phyloP scores from a whole-genome alignment of 2,329 filamentous ascomycete species.

The Tolypocladium album region DNA sequence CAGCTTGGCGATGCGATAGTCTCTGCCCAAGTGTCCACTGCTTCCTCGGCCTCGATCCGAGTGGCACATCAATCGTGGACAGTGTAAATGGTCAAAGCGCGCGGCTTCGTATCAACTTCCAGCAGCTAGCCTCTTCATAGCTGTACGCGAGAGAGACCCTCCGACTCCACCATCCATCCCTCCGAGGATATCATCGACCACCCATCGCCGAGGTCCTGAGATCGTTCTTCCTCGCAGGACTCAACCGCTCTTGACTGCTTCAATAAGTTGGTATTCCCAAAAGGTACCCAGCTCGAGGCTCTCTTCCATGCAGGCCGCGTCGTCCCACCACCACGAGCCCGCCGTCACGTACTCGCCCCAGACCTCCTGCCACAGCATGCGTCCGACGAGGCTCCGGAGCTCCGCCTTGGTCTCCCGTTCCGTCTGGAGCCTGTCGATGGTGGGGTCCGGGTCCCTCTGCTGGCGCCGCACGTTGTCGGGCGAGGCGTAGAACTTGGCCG shows the following conservation, averaged over 20 bases:
- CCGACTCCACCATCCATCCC: background rate
- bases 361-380: constrained; percentile 49
- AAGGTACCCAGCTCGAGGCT: constrained; percentile 41
- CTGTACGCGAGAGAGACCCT: background rate
- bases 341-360: constrained; percentile 44
- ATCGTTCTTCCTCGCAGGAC: background rate
- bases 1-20: background rate
- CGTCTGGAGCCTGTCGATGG: constrained; percentile 7
- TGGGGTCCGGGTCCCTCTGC: constrained; percentile 11
- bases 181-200: background rate
- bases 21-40: background rate
- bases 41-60: background rate
- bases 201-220: background rate
- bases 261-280: constrained; percentile 49
- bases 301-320: constrained; percentile 41
- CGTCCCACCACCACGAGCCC: constrained; percentile 52
- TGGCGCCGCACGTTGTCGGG: constrained; percentile 15
- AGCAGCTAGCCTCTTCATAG: background rate
- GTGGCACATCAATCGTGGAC: background rate
- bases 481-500: constrained; percentile 37
- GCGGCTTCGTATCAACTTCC: background rate
- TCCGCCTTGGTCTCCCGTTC: constrained; percentile 29
- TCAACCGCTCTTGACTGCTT: constrained; percentile 36
- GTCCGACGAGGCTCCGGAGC: constrained; percentile 40
- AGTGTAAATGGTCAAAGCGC: background rate